phyloP scores from a whole-genome alignment of 257 asterid species.

The Solanum okadae region DNA sequence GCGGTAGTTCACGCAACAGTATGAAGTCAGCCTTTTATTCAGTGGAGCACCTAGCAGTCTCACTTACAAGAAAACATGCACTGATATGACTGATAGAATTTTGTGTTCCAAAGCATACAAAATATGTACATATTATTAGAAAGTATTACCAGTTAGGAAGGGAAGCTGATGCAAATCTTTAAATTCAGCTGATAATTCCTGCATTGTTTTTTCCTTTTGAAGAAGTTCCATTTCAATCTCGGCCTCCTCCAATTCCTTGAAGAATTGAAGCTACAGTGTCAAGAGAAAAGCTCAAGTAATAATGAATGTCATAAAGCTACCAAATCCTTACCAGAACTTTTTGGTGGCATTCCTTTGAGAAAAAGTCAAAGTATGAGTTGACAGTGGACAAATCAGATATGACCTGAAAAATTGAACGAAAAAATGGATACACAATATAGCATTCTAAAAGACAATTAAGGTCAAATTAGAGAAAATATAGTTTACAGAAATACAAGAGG shows the following conservation, averaged over 20 bases:
- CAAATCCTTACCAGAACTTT: constrained; percentile 17
- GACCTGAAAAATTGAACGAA: constrained; percentile 16
- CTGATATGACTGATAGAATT: not conserved
- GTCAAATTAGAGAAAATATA: not conserved
- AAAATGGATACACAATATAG: not conserved
- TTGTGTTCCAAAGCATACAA: not conserved
- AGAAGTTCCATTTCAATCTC: constrained; percentile 91
- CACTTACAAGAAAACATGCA: not conserved
- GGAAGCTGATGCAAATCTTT: constrained; percentile 54
- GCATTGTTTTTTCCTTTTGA: constrained; percentile 41
- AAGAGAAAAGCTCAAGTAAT: not conserved
- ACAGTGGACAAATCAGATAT: constrained; percentile 21
- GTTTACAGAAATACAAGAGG: not conserved
- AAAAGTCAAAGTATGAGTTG: constrained; percentile 22
- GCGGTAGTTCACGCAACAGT: not conserved
- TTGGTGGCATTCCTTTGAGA: constrained; percentile 13
- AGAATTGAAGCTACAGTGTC: constrained; percentile 8
- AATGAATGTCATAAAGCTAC: not conserved
- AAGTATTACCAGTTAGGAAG: constrained; percentile 44
- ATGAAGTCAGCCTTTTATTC: not conserved
- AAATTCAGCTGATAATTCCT: constrained; percentile 37
- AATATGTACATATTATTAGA: not conserved
- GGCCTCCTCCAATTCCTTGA: constrained; percentile 90
- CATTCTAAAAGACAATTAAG: not conserved
- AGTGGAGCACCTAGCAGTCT: not conserved